Evolutionary conservation across 495 filamentous ascomycete genomes (phyloP).

Genomic region (Aspergillus leporis): DNA sequence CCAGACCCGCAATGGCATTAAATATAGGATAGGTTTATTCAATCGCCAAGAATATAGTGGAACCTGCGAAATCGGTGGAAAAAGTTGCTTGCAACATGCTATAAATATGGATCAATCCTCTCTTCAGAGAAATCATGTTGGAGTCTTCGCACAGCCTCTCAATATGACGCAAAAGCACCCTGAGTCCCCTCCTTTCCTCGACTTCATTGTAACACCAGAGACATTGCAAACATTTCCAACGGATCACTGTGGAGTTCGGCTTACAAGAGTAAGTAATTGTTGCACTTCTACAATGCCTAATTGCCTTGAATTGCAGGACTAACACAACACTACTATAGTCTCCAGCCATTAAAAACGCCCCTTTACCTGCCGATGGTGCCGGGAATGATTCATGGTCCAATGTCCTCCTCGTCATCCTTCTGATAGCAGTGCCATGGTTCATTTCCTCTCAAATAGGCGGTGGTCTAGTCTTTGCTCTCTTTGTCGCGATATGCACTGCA

Average conservation of each 20-base stretch:
- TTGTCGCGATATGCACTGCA: conserved; percentile 55
- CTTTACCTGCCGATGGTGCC: conserved; percentile 58
- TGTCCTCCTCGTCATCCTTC: conserved; percentile 49
- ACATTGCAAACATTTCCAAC: background rate
- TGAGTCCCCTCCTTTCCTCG: background rate
- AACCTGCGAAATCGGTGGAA: too few relatives aligned
- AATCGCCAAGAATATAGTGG: too few relatives aligned
- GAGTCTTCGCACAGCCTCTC: too few relatives aligned
- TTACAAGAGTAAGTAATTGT: background rate
- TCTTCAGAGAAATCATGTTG: too few relatives aligned
- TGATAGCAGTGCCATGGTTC: conserved; percentile 52
- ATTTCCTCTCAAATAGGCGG: conserved; percentile 53
- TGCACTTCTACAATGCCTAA: too few relatives aligned
- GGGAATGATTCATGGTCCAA: conserved; percentile 60
- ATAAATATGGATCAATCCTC: too few relatives aligned
- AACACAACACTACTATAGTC: conserved; percentile 38
- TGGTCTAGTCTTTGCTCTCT: conserved; percentile 55
- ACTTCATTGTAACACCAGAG: background rate
- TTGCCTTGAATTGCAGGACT: too few relatives aligned
- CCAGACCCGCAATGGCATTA: too few relatives aligned
- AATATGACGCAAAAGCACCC: background rate
- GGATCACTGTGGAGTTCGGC: background rate
- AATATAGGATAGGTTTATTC: too few relatives aligned
- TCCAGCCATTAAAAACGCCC: conserved; percentile 63
- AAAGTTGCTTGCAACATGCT: too few relatives aligned